Evolutionary conservation across 148 eudicot genomes (phyloP).

Genomic region (Pouteria glomerata): DNA sequence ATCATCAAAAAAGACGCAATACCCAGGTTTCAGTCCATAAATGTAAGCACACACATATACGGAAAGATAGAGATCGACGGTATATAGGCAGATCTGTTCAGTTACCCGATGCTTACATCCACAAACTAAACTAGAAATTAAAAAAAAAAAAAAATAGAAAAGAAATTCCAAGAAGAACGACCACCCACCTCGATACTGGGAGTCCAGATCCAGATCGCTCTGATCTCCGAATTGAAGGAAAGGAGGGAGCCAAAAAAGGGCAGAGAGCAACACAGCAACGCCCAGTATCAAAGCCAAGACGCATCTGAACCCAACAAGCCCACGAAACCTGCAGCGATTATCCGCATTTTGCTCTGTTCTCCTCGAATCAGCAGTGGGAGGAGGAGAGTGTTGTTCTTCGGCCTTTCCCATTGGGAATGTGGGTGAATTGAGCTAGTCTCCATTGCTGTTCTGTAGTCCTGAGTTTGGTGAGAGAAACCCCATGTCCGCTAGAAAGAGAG

Average conservation of each 20-base stretch:
- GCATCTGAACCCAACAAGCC: constrained; percentile 55
- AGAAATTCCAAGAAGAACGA: constrained; percentile 3
- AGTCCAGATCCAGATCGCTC: constrained; percentile 71
- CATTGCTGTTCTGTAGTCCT: constrained; percentile 23
- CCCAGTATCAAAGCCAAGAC: constrained; percentile 71
- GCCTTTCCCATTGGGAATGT: constrained; percentile 43
- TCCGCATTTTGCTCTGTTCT: constrained; percentile 16
- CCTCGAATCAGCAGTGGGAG: constrained; percentile 25
- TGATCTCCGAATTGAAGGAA: constrained; percentile 51
- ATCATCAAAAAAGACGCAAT: neutral
- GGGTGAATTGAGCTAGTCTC: constrained; percentile 19
- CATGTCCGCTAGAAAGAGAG: constrained; percentile 16
- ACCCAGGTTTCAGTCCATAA: neutral
- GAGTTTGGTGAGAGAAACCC: constrained; percentile 23
- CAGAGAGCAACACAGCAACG: constrained; percentile 59
- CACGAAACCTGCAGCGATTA: constrained; percentile 24
- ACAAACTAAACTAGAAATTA: neutral
- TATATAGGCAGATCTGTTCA: constrained; percentile 16
- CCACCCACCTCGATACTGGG: constrained; percentile 51
- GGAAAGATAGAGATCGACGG: neutral
- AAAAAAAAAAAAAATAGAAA: neutral
- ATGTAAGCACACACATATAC: neutral
- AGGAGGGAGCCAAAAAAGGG: constrained; percentile 83
- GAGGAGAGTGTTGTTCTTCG: constrained; percentile 29
- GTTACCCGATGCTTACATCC: constrained; percentile 2